A percentile compares a stretch with the other conserved stretches of the same genome.
phyloP scores from a whole-genome alignment of 2,329 filamentous ascomycete genomes.

The Trichoderma afroharzianum region DNA sequence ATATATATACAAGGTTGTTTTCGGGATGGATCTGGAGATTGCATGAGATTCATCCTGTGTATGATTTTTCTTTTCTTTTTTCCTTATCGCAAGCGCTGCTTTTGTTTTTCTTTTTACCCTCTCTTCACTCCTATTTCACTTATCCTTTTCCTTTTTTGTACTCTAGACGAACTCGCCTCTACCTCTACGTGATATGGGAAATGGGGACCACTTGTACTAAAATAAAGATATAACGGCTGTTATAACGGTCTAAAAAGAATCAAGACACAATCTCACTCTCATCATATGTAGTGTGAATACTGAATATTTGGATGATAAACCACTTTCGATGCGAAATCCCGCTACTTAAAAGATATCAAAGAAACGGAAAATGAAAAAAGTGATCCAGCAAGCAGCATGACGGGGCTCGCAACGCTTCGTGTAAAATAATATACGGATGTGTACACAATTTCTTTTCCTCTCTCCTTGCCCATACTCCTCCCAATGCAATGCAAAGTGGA shows the following conservation, averaged over 20 bases:
- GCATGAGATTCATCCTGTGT: slow-evolving; percentile 8
- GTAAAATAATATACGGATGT: background rate
- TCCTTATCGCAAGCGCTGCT: background rate
- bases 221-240: background rate
- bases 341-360: background rate
- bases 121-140: background rate
- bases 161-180: slow-evolving; percentile 16
- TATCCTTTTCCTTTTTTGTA: background rate
- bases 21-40: background rate
- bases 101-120: background rate
- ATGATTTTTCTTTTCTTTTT: background rate
- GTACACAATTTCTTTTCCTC: background rate
- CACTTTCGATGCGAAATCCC: background rate
- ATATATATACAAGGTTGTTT: background rate
- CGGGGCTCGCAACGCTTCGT: background rate
- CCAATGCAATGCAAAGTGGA: background rate
- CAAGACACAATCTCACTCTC: background rate
- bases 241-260: background rate
- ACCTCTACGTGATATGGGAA: background rate
- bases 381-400: background rate
- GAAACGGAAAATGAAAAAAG: too few relatives aligned
- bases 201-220: background rate
- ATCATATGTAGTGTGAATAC: too few relatives aligned
- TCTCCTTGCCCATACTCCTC: background rate
- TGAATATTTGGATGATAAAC: too few relatives aligned